Percentiles rank a stretch among this genome's conserved stretches.
Conservation (phyloP, 805 yeast species). For the Nakazawaea anatomiae region DNA sequence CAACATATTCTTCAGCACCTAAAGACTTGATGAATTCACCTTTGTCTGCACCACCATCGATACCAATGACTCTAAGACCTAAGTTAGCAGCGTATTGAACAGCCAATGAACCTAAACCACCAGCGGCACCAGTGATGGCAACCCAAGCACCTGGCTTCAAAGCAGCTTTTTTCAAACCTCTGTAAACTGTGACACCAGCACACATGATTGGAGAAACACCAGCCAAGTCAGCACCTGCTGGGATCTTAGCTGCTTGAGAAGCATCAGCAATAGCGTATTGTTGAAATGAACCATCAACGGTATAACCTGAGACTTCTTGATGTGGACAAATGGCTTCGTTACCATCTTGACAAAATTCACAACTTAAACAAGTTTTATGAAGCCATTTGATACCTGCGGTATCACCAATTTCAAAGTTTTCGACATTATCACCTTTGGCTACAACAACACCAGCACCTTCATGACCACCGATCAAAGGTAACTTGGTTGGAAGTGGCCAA, state of each 20-base stretch:
- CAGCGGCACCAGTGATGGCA: constrained; percentile 73
- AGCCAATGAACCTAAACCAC: constrained; percentile 75
- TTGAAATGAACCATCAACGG: constrained; percentile 42
- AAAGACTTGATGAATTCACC: constrained; percentile 42
- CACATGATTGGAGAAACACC: constrained; percentile 51
- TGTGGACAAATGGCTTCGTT: constrained; percentile 48
- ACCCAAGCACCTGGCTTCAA: constrained; percentile 61
- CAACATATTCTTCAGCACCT: constrained; percentile 63
- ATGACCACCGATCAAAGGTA: constrained; percentile 62
- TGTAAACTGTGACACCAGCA: constrained; percentile 66
- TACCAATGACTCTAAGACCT: constrained; percentile 67
- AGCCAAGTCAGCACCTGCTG: constrained; percentile 34
- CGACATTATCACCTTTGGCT: constrained; percentile 48
- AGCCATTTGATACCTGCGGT: constrained; percentile 61
- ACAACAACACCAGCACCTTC: constrained; percentile 67
- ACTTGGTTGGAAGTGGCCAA: constrained; percentile 53
- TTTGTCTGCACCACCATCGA: constrained; percentile 73
- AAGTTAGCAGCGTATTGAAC: constrained; percentile 71
- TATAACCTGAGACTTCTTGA: constrained; percentile 35
- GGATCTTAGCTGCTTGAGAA: constrained; percentile 35
- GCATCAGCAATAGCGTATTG: constrained; percentile 41
- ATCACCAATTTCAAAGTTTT: constrained; percentile 53
- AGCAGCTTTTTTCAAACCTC: constrained; percentile 55
- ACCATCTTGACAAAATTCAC: constrained; percentile 51
- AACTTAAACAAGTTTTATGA: constrained; percentile 52